Percentiles rank a stretch among this genome's conserved stretches.
These are phyloP conservation scores for Parascedosporium putredinis DNA, from an alignment of 2,329 filamentous ascomycete genomes.

Conservation along the genomic window DNA sequence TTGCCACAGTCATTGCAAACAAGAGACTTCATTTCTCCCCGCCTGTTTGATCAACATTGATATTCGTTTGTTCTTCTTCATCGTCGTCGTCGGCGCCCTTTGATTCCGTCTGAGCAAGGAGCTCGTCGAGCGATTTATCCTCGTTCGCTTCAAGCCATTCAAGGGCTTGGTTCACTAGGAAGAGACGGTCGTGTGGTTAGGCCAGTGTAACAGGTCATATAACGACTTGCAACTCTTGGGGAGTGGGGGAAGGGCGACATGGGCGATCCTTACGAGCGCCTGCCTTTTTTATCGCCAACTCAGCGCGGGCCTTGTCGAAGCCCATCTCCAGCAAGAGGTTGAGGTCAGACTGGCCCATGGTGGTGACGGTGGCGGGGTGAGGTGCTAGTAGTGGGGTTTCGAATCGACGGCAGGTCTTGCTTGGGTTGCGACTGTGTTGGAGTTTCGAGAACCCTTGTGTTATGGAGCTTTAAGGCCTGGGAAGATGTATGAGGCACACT, in stretches of 20 bases:
- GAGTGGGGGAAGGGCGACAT: too few species aligned
- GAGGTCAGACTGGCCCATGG: slow-evolving; percentile 49
- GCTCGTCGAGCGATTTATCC: slow-evolving; percentile 75
- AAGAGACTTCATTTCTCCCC: slow-evolving; percentile 61
- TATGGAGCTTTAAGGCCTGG: slow-evolving; percentile 10
- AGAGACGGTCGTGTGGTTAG: too few species aligned
- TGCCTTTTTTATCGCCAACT: slow-evolving; percentile 74
- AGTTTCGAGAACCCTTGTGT: slow-evolving; percentile 6
- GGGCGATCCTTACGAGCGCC: slow-evolving; percentile 73
- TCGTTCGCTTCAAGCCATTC: slow-evolving; percentile 93
- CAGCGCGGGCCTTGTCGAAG: slow-evolving; percentile 73
- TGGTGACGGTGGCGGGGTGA: too few species aligned
- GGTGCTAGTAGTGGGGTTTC: too few species aligned
- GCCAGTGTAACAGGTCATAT: too few species aligned
- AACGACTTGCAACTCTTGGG: too few species aligned
- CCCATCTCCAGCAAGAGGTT: slow-evolving; percentile 58
- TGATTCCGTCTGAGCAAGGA: slow-evolving; percentile 37
- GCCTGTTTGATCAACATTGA: slow-evolving; percentile 60
- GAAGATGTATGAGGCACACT: neutral
- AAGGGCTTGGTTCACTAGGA: slow-evolving; percentile 28
- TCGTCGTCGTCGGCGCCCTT: slow-evolving; percentile 36
- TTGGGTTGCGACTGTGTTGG: neutral
- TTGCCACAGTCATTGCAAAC: slow-evolving; percentile 94
- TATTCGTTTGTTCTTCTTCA: slow-evolving; percentile 42
- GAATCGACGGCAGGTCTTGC: too few species aligned